These are phyloP conservation scores for Neofusicoccum umdonicola DNA, from an alignment of 2,329 filamentous ascomycete genomes.

Conservation along the genomic window DNA sequence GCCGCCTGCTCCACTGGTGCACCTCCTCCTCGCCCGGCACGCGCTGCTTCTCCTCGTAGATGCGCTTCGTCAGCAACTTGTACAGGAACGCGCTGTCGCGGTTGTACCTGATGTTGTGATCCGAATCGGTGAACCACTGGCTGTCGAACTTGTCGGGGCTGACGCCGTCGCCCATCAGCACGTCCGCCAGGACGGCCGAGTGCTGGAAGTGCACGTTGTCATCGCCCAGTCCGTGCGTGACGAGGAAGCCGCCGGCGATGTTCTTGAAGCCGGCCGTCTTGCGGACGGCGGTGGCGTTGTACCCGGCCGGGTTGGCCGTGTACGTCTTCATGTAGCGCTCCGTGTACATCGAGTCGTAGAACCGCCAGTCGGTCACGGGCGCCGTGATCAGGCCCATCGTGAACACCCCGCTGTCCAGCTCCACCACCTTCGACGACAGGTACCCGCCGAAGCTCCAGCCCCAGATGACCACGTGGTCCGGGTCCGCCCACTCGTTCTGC, in stretches of 20 bases:
- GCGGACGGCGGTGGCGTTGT: conserved; percentile 60
- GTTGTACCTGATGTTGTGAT: conserved; percentile 61
- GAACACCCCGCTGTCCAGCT: conserved; percentile 60
- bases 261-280: conserved; percentile 61
- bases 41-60: conserved; percentile 62
- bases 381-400: conserved; percentile 63
- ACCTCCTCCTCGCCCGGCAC: background rate
- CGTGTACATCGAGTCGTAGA: conserved; percentile 71
- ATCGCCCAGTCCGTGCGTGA: conserved; percentile 66
- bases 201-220: conserved; percentile 74
- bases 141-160: conserved; percentile 61
- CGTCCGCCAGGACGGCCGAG: conserved; percentile 59
- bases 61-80: conserved; percentile 58
- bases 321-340: conserved; percentile 70
- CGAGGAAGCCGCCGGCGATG: conserved; percentile 58
- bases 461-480: conserved; percentile 62
- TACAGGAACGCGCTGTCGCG: conserved; percentile 58
- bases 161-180: conserved; percentile 59
- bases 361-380: conserved; percentile 66
- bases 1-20: conserved; percentile 6
- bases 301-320: conserved; percentile 56
- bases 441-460: conserved; percentile 70
- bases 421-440: conserved; percentile 64
- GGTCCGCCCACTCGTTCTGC: conserved; percentile 55
- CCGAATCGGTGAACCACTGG: conserved; percentile 59